phyloP scores from a whole-genome alignment of 75 land plant species.

The Adiantum capillusveneris region DNA sequence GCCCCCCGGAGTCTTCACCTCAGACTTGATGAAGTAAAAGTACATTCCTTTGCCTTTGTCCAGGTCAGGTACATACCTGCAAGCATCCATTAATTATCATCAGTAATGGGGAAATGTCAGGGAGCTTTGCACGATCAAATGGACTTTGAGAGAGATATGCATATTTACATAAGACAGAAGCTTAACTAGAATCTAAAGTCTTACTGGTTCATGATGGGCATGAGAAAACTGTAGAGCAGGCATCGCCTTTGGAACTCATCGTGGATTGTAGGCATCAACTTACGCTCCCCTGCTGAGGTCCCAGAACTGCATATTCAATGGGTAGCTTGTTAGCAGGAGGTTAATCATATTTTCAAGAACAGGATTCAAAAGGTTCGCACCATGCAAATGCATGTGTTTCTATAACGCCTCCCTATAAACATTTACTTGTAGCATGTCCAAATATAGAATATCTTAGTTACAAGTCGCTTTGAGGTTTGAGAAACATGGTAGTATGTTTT shows the following conservation, averaged over 20 bases:
- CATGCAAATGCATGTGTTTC: not conserved
- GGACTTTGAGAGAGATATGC: not conserved
- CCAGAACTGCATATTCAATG: slow-evolving; percentile 58
- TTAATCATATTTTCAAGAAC: not conserved
- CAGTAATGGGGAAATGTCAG: not conserved
- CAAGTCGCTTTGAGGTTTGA: too few relatives aligned
- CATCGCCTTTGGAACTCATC: slow-evolving; percentile 56
- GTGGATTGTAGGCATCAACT: slow-evolving; percentile 76
- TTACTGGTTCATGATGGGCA: slow-evolving; percentile 82
- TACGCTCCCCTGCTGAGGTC: slow-evolving; percentile 80
- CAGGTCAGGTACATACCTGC: slow-evolving; percentile 54
- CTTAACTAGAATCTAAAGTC: slow-evolving; percentile 13
- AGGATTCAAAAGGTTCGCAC: not conserved
- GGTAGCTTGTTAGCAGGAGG: not conserved
- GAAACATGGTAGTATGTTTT: too few relatives aligned
- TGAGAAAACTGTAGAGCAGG: slow-evolving; percentile 57
- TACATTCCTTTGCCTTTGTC: slow-evolving; percentile 72
- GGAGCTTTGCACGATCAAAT: not conserved
- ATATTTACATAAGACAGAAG: not conserved
- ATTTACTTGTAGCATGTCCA: too few relatives aligned
- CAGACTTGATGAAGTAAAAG: slow-evolving; percentile 65
- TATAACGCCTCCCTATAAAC: too few relatives aligned
- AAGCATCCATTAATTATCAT: not conserved
- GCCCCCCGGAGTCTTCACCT: slow-evolving; percentile 66
- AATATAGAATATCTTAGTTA: too few relatives aligned